Conservation (phyloP, 225 moss, liverwort and hornwort species). For the Bryum argenteum region DNA sequence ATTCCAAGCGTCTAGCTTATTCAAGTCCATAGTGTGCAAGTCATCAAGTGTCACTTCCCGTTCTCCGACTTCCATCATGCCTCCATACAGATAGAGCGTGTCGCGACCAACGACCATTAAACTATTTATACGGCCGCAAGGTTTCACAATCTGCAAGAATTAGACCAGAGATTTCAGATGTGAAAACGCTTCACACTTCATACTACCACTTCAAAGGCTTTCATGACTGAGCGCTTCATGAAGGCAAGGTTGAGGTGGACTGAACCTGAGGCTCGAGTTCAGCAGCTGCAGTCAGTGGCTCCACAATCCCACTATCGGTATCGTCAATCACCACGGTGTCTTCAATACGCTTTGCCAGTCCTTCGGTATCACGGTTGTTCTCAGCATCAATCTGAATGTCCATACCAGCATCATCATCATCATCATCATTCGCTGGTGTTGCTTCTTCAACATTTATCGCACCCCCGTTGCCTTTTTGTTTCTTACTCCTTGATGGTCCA, state of each 20-base stretch:
- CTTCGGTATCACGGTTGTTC: slow-evolving; percentile 54
- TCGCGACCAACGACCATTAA: slow-evolving; percentile 77
- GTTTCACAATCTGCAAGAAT: slow-evolving; percentile 71
- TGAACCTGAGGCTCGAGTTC: slow-evolving; percentile 54
- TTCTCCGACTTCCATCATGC: slow-evolving; percentile 87
- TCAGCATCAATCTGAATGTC: slow-evolving; percentile 40
- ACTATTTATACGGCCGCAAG: slow-evolving; percentile 79
- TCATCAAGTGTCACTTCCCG: slow-evolving; percentile 85
- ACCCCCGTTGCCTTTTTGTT: slow-evolving; percentile 51
- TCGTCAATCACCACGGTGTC: slow-evolving; percentile 55
- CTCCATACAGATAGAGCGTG: slow-evolving; percentile 78
- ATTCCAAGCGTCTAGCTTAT: slow-evolving; percentile 88
- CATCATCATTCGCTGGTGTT: slow-evolving; percentile 20
- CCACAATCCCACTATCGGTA: slow-evolving; percentile 32
- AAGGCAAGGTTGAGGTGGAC: slow-evolving; percentile 1
- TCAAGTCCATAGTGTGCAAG: slow-evolving; percentile 79
- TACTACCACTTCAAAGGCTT: neutral
- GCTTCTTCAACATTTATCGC: slow-evolving; percentile 35
- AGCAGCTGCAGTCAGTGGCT: slow-evolving; percentile 35
- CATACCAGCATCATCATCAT: slow-evolving; percentile 41
- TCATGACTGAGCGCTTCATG: neutral
- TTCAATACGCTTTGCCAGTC: slow-evolving; percentile 71
- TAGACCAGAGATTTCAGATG: slow-evolving; percentile 15
- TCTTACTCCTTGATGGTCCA: slow-evolving; percentile 56
- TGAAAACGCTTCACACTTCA: slow-evolving; percentile 23